These are phyloP conservation scores for Isabelozyma pseudorhagii DNA, from an alignment of 805 yeast species.

Conservation along the genomic window DNA sequence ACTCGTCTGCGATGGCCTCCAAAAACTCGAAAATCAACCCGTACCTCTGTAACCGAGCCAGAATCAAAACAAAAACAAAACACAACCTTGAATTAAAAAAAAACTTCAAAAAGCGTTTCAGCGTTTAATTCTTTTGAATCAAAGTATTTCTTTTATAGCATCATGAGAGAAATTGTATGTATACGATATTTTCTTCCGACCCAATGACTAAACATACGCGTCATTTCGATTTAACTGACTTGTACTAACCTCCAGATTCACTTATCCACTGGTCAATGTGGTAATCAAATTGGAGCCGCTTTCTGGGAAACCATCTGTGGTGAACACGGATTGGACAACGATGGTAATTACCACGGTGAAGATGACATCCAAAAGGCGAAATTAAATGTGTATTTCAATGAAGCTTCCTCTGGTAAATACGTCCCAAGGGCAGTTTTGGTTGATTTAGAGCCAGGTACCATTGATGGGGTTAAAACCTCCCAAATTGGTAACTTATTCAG, in stretches of 20 bases:
- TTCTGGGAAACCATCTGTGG: conserved; percentile 92
- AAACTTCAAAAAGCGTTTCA: background rate
- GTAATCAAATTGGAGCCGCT: conserved; percentile 96
- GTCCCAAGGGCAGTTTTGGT: conserved; percentile 92
- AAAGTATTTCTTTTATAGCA: background rate
- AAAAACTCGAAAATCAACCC: background rate
- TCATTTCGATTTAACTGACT: background rate
- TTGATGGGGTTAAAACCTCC: conserved; percentile 79
- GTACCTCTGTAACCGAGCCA: background rate
- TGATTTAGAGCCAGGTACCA: conserved; percentile 92
- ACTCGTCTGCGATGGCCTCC: background rate
- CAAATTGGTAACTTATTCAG: conserved; percentile 83
- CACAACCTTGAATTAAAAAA: background rate
- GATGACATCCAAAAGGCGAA: conserved; percentile 46
- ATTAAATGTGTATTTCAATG: conserved; percentile 82
- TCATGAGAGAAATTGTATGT: conserved; percentile 24
- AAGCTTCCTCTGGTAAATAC: conserved; percentile 82
- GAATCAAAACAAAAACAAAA: background rate
- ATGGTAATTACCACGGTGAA: conserved; percentile 66
- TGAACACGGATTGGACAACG: conserved; percentile 76
- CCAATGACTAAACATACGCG: no score
- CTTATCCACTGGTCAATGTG: conserved; percentile 97
- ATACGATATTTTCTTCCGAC: background rate
- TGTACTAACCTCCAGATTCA: conserved; percentile 58
- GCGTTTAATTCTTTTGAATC: background rate